Evolutionary conservation across 345 rosid genomes (phyloP).

Genomic region (Eucalyptus grandis): DNA sequence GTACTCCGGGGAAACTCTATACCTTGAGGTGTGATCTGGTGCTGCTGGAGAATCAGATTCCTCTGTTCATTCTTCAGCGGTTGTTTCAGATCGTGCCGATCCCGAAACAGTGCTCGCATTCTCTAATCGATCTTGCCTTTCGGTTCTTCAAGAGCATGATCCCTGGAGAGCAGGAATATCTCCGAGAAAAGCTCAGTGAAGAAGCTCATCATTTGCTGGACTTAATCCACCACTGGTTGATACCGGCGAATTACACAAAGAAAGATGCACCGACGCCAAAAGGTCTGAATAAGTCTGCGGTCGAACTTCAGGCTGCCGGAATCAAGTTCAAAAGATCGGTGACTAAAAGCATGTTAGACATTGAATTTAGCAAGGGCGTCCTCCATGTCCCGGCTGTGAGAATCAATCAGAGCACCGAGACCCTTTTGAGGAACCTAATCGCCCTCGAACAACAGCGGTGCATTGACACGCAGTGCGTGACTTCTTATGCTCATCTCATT

Average conservation of each 20-base stretch:
- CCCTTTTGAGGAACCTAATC: slow-evolving; percentile 33
- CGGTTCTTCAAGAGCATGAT: slow-evolving; percentile 34
- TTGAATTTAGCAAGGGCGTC: slow-evolving; percentile 20
- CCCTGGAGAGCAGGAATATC: slow-evolving; percentile 19
- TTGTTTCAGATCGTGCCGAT: slow-evolving; percentile 22
- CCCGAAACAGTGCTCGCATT: slow-evolving; percentile 9
- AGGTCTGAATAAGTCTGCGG: not conserved
- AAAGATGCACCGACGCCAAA: not conserved
- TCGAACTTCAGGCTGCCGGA: slow-evolving; percentile 11
- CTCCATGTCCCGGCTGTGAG: slow-evolving; percentile 23
- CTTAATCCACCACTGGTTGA: slow-evolving; percentile 33
- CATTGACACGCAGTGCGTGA: slow-evolving; percentile 9
- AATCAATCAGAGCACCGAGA: slow-evolving; percentile 20
- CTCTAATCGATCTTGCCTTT: slow-evolving; percentile 31
- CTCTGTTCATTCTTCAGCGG: slow-evolving; percentile 29
- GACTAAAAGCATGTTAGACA: slow-evolving; percentile 16
- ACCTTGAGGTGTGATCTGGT: slow-evolving; percentile 27
- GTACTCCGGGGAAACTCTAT: slow-evolving; percentile 22
- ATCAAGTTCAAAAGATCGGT: slow-evolving; percentile 8
- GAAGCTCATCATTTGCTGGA: slow-evolving; percentile 47
- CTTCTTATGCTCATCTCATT: slow-evolving; percentile 31
- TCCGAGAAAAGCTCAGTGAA: slow-evolving; percentile 19
- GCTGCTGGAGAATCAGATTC: slow-evolving; percentile 50
- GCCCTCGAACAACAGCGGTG: slow-evolving; percentile 18
- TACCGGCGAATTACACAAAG: slow-evolving; percentile 16